These are phyloP conservation scores for Russula foetens DNA, from an alignment of 768 basidiomycete species.

Conservation along the genomic window DNA sequence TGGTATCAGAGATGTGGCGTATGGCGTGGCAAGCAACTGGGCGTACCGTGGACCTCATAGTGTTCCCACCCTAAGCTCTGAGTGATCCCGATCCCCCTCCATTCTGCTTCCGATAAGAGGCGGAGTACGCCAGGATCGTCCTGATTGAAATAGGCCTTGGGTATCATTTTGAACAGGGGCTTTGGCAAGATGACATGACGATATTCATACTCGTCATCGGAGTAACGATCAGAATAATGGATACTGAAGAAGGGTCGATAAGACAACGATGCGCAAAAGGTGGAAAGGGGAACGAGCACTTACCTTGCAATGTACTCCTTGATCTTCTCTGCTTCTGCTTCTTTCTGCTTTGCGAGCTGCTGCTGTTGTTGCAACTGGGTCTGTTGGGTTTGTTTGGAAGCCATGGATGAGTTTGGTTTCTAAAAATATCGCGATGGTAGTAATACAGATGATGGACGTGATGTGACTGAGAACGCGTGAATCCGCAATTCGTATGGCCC, in stretches of 20 bases:
- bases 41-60: conserved; percentile 87
- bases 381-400: conserved; percentile 17
- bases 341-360: conserved; percentile 22
- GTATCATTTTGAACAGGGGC: conserved; percentile 87
- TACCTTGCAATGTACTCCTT: conserved; percentile 79
- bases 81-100: conserved; percentile 93
- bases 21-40: background rate
- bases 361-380: conserved; percentile 17
- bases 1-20: conserved; percentile 1
- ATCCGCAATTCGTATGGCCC: background rate
- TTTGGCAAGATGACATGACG: conserved; percentile 97
- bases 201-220: conserved; percentile 91
- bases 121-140: conserved; percentile 74
- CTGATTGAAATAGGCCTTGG: conserved; percentile 69
- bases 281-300: conserved; percentile 8
- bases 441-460: background rate
- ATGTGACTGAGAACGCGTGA: background rate
- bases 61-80: conserved; percentile 97
- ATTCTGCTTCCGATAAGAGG: conserved; percentile 80
- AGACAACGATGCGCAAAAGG: background rate
- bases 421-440: background rate
- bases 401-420: background rate
- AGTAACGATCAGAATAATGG: conserved; percentile 86
- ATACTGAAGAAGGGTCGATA: conserved; percentile 41
- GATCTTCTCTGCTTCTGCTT: conserved; percentile 26